Conservation (phyloP, 805 yeast genomes). For the Nakazawaea wickerhamii region DNA sequence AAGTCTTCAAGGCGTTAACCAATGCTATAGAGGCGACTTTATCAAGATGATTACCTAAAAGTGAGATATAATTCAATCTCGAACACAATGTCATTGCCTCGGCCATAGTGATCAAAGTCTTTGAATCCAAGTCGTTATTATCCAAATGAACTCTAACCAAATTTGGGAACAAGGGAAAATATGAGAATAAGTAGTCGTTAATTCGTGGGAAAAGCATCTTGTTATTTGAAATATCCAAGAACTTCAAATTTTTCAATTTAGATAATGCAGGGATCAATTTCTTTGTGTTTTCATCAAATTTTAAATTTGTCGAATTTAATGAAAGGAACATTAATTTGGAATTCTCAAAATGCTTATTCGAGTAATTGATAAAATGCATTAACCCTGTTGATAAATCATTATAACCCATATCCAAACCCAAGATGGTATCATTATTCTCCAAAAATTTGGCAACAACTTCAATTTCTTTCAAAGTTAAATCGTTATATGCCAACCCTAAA, state of each 20-base stretch:
- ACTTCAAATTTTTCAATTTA: constrained; percentile 53
- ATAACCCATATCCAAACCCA: constrained; percentile 81
- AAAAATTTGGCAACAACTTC: constrained; percentile 57
- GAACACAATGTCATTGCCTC: constrained; percentile 67
- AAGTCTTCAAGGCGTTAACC: constrained; percentile 61
- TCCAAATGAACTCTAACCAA: constrained; percentile 70
- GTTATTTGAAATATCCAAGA: constrained; percentile 72
- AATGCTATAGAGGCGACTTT: constrained; percentile 59
- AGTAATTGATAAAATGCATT: constrained; percentile 32
- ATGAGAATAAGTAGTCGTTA: constrained; percentile 50
- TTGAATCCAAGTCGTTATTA: constrained; percentile 51
- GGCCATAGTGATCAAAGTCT: constrained; percentile 53
- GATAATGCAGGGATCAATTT: constrained; percentile 45
- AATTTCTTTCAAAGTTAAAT: constrained; percentile 55
- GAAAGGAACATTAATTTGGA: constrained; percentile 45
- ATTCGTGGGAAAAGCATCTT: constrained; percentile 61
- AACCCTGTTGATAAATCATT: constrained; percentile 53
- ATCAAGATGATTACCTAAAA: constrained; percentile 59
- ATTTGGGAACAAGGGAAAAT: constrained; percentile 62
- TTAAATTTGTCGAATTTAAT: constrained; percentile 56
- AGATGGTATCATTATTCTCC: constrained; percentile 31
- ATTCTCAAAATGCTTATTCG: constrained; percentile 16
- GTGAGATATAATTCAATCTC: constrained; percentile 60
- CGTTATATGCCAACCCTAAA: constrained; percentile 75
- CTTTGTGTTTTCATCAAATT: constrained; percentile 46